These are phyloP conservation scores for Colletotrichum acutatum DNA, from an alignment of 2,329 filamentous ascomycete genomes.

Conservation along the genomic window DNA sequence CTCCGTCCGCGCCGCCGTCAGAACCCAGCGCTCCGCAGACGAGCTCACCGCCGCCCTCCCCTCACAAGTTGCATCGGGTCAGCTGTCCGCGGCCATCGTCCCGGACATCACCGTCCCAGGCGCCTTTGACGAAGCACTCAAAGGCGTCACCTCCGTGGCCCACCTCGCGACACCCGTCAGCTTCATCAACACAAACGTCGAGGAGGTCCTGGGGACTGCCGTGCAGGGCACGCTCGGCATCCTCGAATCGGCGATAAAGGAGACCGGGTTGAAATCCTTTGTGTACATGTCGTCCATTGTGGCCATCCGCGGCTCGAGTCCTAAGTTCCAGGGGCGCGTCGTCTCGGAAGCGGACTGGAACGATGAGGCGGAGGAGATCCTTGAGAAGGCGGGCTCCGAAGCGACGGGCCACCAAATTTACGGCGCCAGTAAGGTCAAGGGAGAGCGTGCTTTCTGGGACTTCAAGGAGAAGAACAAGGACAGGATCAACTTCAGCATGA, in stretches of 20 bases:
- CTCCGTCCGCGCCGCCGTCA: conserved; percentile 50
- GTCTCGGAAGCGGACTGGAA: conserved; percentile 45
- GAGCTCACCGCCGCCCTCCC: conserved; percentile 38
- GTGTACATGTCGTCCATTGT: conserved; percentile 43
- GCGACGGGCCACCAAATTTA: conserved; percentile 38
- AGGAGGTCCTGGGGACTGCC: conserved; percentile 53
- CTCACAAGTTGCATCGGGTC: conserved; percentile 31
- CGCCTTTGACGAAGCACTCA: conserved; percentile 50
- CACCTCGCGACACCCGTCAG: conserved; percentile 55
- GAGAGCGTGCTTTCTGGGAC: conserved; percentile 45
- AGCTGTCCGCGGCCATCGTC: conserved; percentile 43
- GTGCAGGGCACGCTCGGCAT: conserved; percentile 49
- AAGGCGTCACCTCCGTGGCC: conserved; percentile 51
- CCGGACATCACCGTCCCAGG: conserved; percentile 46
- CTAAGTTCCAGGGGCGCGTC: conserved; percentile 16
- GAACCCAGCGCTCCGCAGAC: conserved; percentile 40
- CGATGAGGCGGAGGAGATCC: conserved; percentile 41
- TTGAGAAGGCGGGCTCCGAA: conserved; percentile 40
- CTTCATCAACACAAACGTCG: conserved; percentile 50
- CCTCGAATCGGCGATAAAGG: conserved; percentile 52
- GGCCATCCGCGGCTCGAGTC: conserved; percentile 20
- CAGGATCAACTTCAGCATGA: conserved; percentile 40
- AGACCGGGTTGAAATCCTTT: conserved; percentile 49
- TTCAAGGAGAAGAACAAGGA: conserved; percentile 41
- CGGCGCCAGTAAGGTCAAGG: conserved; percentile 44